These are phyloP conservation scores for Tuber brumale DNA, from an alignment of 495 filamentous ascomycete genomes.

Conservation along the genomic window DNA sequence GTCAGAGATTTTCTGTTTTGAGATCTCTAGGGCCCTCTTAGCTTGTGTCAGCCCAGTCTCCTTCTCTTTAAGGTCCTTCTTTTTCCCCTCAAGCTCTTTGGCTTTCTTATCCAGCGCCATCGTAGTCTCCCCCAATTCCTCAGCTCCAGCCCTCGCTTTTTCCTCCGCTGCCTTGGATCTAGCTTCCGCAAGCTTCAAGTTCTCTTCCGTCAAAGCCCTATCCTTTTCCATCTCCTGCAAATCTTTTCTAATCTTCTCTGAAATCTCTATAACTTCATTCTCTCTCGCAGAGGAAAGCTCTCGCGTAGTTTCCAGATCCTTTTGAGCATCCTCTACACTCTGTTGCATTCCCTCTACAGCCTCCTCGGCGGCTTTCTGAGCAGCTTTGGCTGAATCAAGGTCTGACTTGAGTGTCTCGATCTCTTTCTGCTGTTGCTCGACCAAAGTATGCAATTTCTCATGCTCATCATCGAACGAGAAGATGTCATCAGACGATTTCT, in stretches of 20 bases:
- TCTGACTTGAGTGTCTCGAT: constrained; percentile 58
- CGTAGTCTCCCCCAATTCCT: constrained; percentile 14
- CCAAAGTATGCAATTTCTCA: constrained; percentile 56
- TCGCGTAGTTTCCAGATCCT: constrained; percentile 43
- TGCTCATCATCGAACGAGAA: constrained; percentile 82
- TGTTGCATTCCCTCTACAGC: constrained; percentile 50
- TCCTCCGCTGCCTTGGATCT: constrained; percentile 30
- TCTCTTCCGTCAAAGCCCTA: constrained; percentile 13
- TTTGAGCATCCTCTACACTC: constrained; percentile 44
- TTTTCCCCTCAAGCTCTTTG: constrained; percentile 14
- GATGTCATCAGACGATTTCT: constrained; percentile 60
- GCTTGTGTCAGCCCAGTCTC: constrained; percentile 13
- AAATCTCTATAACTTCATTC: constrained; percentile 36
- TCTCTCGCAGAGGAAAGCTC: constrained; percentile 36
- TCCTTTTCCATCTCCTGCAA: constrained; percentile 22
- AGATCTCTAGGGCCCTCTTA: not conserved
- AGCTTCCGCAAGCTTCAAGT: constrained; percentile 26
- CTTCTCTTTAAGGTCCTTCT: constrained; percentile 21
- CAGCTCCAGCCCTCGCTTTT: constrained; percentile 43
- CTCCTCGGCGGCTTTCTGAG: constrained; percentile 52
- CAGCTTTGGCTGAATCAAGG: constrained; percentile 48
- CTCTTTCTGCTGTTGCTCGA: constrained; percentile 59
- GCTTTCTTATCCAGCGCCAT: constrained; percentile 12
- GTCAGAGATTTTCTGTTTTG: not conserved
- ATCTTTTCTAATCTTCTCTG: constrained; percentile 14